phyloP scores from a whole-genome alignment of 108 stramenopile genomes.

The Conticribra weissflogii region DNA sequence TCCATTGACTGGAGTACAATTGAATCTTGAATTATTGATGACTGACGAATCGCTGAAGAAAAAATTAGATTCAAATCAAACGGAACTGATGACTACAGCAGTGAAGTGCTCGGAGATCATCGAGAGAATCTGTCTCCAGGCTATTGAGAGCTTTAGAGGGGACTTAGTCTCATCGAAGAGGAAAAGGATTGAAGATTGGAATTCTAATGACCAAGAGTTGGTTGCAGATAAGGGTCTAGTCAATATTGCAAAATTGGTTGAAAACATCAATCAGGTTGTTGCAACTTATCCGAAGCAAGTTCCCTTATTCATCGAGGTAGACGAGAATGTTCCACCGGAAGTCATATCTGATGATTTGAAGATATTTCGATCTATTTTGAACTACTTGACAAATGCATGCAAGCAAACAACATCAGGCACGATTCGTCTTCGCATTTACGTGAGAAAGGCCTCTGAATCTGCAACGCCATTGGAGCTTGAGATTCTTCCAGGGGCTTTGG shows the following conservation, averaged over 20 bases:
- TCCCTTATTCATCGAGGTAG: slow-evolving; percentile 53
- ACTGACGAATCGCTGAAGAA: slow-evolving; percentile 54
- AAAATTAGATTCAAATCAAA: slow-evolving; percentile 51
- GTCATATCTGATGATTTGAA: slow-evolving; percentile 67
- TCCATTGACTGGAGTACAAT: slow-evolving; percentile 72
- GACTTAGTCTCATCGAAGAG: slow-evolving; percentile 22
- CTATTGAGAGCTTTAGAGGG: slow-evolving; percentile 67
- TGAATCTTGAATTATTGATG: slow-evolving; percentile 61
- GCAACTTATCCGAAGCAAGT: slow-evolving; percentile 67
- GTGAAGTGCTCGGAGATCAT: slow-evolving; percentile 59
- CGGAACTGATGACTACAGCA: slow-evolving; percentile 64
- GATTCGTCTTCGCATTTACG: slow-evolving; percentile 56
- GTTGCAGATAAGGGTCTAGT: slow-evolving; percentile 36
- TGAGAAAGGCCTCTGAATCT: slow-evolving; percentile 15
- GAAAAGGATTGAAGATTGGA: no score
- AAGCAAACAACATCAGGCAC: slow-evolving; percentile 63
- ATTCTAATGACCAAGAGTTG: no score
- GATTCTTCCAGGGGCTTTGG: slow-evolving; percentile 17
- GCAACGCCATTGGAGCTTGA: slow-evolving; percentile 22
- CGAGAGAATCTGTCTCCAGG: slow-evolving; percentile 67
- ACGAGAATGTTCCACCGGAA: slow-evolving; percentile 47
- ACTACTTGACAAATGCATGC: slow-evolving; percentile 79
- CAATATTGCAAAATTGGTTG: slow-evolving; percentile 47
- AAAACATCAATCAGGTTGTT: slow-evolving; percentile 56
- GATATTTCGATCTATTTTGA: slow-evolving; percentile 68